Evolutionary conservation across 1,284 basidiomycete genomes (phyloP).

Genomic region (Tetrapyrgos nigripes): DNA sequence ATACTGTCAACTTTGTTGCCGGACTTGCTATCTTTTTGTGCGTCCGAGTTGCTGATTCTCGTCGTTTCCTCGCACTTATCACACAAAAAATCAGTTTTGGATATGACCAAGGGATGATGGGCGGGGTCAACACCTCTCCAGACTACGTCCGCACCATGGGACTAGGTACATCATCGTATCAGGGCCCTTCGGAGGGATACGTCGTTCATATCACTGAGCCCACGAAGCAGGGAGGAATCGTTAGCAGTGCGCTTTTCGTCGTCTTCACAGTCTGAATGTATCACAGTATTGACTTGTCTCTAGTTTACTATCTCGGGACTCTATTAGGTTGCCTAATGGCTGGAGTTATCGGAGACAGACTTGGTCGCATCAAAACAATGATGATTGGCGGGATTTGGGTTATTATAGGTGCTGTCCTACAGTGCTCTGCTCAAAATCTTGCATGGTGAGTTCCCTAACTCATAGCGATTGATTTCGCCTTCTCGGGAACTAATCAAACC

Average conservation of each 20-base stretch:
- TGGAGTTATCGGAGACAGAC: constrained; percentile 40
- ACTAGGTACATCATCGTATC: constrained; percentile 46
- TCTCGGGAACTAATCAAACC: not conserved
- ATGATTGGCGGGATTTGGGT: constrained; percentile 48
- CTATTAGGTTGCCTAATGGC: constrained; percentile 56
- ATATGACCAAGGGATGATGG: constrained; percentile 66
- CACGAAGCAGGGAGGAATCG: constrained; percentile 58
- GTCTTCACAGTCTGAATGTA: not conserved
- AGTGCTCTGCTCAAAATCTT: constrained; percentile 56
- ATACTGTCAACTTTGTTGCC: constrained; percentile 46
- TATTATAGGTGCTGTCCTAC: constrained; percentile 53
- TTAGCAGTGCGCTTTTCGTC: constrained; percentile 39
- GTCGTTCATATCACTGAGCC: constrained; percentile 56
- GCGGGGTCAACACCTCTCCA: constrained; percentile 57
- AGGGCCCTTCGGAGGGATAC: constrained; percentile 50
- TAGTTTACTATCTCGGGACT: constrained; percentile 55
- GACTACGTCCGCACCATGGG: constrained; percentile 54
- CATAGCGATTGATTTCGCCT: no score
- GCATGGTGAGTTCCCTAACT: constrained; percentile 42
- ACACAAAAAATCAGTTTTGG: constrained; percentile 46
- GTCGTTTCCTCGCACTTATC: not conserved
- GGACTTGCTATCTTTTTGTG: constrained; percentile 57
- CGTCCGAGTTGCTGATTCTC: constrained; percentile 25
- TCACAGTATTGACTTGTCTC: not conserved
- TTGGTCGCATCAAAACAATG: constrained; percentile 56